Conservation (phyloP, 345 rosid species). For the Gynandropsis gynandra region DNA sequence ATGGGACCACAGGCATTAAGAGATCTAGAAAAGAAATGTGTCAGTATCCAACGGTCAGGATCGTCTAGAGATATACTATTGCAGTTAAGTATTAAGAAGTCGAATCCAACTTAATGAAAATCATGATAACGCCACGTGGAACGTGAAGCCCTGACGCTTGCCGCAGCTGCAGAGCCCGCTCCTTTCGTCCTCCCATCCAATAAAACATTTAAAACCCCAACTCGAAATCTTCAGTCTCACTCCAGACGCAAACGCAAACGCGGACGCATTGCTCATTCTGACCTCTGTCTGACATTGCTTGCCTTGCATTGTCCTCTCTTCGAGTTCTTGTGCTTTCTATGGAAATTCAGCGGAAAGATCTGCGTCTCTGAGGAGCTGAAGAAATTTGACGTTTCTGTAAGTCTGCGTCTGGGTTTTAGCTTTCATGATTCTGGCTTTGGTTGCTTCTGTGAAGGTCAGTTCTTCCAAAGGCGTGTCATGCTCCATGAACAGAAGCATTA, state of each 20-base stretch:
- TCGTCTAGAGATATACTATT: not conserved
- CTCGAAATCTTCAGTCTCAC: conserved; percentile 3
- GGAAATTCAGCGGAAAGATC: not conserved
- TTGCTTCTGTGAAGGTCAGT: no score
- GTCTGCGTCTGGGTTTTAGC: no score
- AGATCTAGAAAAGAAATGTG: no score
- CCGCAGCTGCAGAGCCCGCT: not conserved
- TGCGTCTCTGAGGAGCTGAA: no score
- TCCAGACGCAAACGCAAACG: conserved; percentile 12
- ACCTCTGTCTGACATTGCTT: not conserved
- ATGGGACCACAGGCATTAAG: no score
- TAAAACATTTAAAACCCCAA: conserved; percentile 6
- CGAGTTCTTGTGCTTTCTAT: not conserved
- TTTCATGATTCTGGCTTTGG: no score
- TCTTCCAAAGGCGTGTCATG: no score
- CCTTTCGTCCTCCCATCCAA: not conserved
- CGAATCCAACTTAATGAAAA: conserved; percentile 7
- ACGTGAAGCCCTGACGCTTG: conserved; percentile 20
- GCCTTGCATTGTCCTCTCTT: not conserved
- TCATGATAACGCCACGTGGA: conserved; percentile 21
- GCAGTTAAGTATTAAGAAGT: not conserved
- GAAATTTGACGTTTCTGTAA: no score
- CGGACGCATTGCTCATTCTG: not conserved
- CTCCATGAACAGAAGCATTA: no score
- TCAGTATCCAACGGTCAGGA: no score